Evolutionary conservation across 306 rosid genomes (phyloP), one percentile per base, ranked within the genome.

Genomic region (Amphicarpaea edgeworthii): DNA sequence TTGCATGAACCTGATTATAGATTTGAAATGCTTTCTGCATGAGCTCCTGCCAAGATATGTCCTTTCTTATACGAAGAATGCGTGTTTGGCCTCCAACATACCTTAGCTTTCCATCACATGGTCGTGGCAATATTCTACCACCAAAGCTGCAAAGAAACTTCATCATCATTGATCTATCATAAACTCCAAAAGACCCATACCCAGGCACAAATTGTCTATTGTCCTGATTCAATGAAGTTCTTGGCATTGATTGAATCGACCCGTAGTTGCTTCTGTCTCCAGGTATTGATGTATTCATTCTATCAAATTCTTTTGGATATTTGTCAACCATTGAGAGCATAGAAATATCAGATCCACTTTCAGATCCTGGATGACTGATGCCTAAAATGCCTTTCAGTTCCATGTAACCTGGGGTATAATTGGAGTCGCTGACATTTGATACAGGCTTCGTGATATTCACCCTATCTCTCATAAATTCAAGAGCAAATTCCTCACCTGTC

Each of bases 61-160:
- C 90, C 82, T 85, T 90, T 82, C 86, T 90, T 34, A 93, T 80
- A 16, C 86, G 83, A 64, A 93, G 84, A 62, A 93, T 88, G 72
- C 87, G 96, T 63, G 97, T 93, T 57, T 93, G 92, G 41, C 97
- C 97, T 57, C 97, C 97, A 75, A 88, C 97, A 81, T 93, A 90
- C 75, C 97, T 87, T 60, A 90, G 87, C 82, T 86, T 90, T 67
- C 96, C 91, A 78, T 93, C 97, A 72, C 85, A 82, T 7, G 97
- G 97, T 38, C 97, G 86, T 34, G 97, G 97, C 61, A 93, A 68
- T 63, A 93, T 83, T 86, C 87, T 90, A 70, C 97, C 96, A 61
- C 96, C 96, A 85, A 83, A 88, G 87, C 97, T 90, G 84, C 96
- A 93, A 11, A 93, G 92, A 83, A 90, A 83, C 78, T 90, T 93